These are phyloP conservation scores for Phytophthora ohioensis DNA, from an alignment of 352 stramenopile species.

Conservation along the genomic window DNA sequence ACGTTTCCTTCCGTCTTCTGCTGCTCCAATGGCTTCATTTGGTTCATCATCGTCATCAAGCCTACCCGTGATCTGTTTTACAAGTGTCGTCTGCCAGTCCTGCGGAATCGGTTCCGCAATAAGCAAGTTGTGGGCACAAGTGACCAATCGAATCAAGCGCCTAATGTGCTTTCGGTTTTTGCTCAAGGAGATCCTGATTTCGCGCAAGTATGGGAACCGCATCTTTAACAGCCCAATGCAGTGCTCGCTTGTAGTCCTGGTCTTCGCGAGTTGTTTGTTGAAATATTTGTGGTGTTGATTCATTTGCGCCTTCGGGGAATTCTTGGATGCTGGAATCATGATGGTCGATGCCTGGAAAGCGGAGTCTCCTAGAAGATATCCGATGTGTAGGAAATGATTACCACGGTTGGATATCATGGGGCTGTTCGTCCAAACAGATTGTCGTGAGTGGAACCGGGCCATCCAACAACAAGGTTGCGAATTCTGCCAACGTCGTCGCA, in stretches of 20 bases:
- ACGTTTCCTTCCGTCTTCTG: slow-evolving; percentile 3
- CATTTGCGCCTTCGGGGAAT: slow-evolving; percentile 12
- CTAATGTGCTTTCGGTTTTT: slow-evolving; percentile 33
- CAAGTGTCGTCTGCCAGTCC: slow-evolving; percentile 16
- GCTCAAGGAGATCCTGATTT: slow-evolving; percentile 10
- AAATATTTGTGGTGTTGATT: slow-evolving; percentile 28
- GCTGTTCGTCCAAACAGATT: slow-evolving; percentile 42
- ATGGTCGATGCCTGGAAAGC: slow-evolving; percentile 26
- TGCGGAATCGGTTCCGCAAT: slow-evolving; percentile 22
- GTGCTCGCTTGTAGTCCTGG: slow-evolving; percentile 35
- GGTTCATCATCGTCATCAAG: slow-evolving; percentile 32
- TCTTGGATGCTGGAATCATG: slow-evolving; percentile 38
- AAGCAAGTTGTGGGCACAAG: slow-evolving; percentile 30
- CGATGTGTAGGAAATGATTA: slow-evolving; percentile 22
- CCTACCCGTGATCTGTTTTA: not conserved
- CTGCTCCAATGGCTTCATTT: slow-evolving; percentile 8
- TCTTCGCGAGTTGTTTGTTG: slow-evolving; percentile 24
- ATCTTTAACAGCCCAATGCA: slow-evolving; percentile 34
- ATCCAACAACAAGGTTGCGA: slow-evolving; percentile 30
- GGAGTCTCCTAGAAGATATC: slow-evolving; percentile 35
- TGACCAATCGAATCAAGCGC: slow-evolving; percentile 22
- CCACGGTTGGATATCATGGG: not conserved
- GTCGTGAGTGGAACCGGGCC: slow-evolving; percentile 34
- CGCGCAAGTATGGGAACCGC: slow-evolving; percentile 31
- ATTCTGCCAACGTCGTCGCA: slow-evolving; percentile 33